Evolutionary conservation across 352 stramenopile species (phyloP).

Genomic region (Phytophthora quininea): DNA sequence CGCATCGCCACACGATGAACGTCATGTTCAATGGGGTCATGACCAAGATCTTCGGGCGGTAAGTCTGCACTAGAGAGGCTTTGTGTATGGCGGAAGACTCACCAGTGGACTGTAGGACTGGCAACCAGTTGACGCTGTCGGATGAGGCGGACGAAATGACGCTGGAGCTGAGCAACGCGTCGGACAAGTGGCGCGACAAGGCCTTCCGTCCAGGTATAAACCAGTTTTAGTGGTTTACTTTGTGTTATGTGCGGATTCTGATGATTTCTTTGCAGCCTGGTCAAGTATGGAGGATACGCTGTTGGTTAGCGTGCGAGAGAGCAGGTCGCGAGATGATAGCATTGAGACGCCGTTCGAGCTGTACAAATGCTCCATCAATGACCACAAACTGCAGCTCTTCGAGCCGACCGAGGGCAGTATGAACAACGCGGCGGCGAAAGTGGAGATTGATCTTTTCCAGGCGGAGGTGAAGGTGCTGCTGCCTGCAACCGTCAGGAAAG

Average conservation of each 20-base stretch:
- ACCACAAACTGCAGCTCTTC: constrained; percentile 44
- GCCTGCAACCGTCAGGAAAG: constrained; percentile 25
- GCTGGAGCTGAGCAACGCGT: constrained; percentile 41
- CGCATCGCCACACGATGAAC: constrained; percentile 63
- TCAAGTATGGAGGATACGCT: constrained; percentile 37
- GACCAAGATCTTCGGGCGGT: constrained; percentile 73
- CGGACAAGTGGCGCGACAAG: constrained; percentile 26
- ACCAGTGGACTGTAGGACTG: constrained; percentile 37
- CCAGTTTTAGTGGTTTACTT: not conserved
- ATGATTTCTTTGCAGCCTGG: constrained; percentile 22
- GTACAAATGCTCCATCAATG: constrained; percentile 41
- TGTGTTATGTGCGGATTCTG: not conserved
- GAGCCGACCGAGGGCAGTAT: constrained; percentile 17
- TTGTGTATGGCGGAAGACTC: no score
- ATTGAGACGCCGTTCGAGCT: constrained; percentile 37
- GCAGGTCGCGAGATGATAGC: constrained; percentile 8
- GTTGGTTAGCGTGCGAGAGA: constrained; percentile 29
- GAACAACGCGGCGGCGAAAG: constrained; percentile 22
- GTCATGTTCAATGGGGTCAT: constrained; percentile 68
- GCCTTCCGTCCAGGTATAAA: constrained; percentile 33
- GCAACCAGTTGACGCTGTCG: constrained; percentile 63
- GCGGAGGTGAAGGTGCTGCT: constrained; percentile 43
- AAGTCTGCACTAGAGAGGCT: not conserved
- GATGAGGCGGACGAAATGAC: constrained; percentile 61
- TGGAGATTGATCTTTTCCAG: constrained; percentile 47